Evolutionary conservation across 2,329 filamentous ascomycete species (phyloP).

Genomic region (Chrysosporium keratinophilum): DNA sequence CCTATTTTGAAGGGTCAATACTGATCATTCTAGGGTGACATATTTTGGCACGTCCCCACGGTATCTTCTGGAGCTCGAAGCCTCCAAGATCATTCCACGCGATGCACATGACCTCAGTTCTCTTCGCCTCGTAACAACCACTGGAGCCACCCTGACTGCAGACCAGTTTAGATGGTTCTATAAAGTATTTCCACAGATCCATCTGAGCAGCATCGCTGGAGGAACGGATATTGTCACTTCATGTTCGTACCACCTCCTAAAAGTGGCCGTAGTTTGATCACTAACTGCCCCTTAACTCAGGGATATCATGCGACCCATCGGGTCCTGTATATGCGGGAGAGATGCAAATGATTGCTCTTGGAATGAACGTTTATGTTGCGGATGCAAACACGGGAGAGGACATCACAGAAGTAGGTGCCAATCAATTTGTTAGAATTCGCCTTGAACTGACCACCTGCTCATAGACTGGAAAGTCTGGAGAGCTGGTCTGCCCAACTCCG

Average conservation of each 20-base stretch:
- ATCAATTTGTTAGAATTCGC: background rate
- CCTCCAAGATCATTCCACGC: slow-evolving; percentile 27
- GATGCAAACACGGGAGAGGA: slow-evolving; percentile 31
- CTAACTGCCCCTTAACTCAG: background rate
- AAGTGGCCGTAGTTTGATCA: background rate
- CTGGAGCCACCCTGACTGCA: slow-evolving; percentile 35
- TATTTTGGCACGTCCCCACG: slow-evolving; percentile 39
- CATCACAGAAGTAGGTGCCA: slow-evolving; percentile 20
- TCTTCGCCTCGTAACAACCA: slow-evolving; percentile 38
- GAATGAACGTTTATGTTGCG: slow-evolving; percentile 40
- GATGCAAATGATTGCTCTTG: slow-evolving; percentile 38
- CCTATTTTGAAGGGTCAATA: background rate
- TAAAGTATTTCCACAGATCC: slow-evolving; percentile 30
- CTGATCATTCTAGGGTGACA: slow-evolving; percentile 22
- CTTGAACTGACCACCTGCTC: background rate
- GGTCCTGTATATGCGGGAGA: slow-evolving; percentile 38
- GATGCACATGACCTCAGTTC: slow-evolving; percentile 30
- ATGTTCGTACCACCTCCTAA: slow-evolving; percentile 15
- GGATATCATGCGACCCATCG: slow-evolving; percentile 34
- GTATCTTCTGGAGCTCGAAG: slow-evolving; percentile 37
- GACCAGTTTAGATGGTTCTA: slow-evolving; percentile 41
- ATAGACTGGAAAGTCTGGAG: slow-evolving; percentile 31
- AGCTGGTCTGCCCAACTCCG: slow-evolving; percentile 38
- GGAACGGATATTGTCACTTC: slow-evolving; percentile 41
- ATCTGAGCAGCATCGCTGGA: slow-evolving; percentile 37